Percentiles rank a stretch among this genome's conserved stretches.
Evolutionary conservation across 805 yeast species (phyloP).

Genomic region (Saccharomycopsis sp.): DNA sequence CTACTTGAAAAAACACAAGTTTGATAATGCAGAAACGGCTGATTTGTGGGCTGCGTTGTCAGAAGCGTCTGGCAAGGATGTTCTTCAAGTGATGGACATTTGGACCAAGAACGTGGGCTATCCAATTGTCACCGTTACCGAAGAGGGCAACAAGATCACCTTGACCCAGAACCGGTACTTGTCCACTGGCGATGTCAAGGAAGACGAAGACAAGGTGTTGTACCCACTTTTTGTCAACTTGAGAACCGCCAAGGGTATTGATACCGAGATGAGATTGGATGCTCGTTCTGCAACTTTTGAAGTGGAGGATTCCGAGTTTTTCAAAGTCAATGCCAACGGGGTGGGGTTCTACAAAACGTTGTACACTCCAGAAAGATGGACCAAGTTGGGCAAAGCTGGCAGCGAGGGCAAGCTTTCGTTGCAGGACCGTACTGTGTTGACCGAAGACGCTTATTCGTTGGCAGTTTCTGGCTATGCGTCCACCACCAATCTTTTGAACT

Average conservation of each 20-base stretch:
- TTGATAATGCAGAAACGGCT: slow-evolving; percentile 67
- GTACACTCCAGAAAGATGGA: slow-evolving; percentile 61
- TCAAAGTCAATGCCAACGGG: slow-evolving; percentile 65
- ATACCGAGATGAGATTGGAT: slow-evolving; percentile 48
- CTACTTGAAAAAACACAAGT: slow-evolving; percentile 66
- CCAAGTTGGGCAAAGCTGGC: slow-evolving; percentile 53
- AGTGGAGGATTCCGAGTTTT: slow-evolving; percentile 40
- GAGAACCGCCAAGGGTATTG: slow-evolving; percentile 49
- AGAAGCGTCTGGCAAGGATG: slow-evolving; percentile 65
- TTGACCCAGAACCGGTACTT: slow-evolving; percentile 68
- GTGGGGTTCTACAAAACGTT: slow-evolving; percentile 70
- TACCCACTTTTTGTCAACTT: slow-evolving; percentile 68
- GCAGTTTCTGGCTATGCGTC: slow-evolving; percentile 63
- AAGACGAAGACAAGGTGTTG: slow-evolving; percentile 59
- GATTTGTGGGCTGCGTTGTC: slow-evolving; percentile 71
- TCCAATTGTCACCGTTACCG: slow-evolving; percentile 63
- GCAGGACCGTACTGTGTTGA: slow-evolving; percentile 71
- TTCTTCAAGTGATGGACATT: slow-evolving; percentile 60
- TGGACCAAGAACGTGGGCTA: slow-evolving; percentile 78
- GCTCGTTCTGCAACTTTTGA: slow-evolving; percentile 39
- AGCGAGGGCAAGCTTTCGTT: slow-evolving; percentile 51
- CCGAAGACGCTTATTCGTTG: slow-evolving; percentile 69
- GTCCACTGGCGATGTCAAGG: slow-evolving; percentile 66
- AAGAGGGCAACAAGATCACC: slow-evolving; percentile 41
- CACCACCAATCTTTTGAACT: slow-evolving; percentile 49